Evolutionary conservation across 257 asterid species (phyloP).

Genomic region (Fraxinus quadrangulata): DNA sequence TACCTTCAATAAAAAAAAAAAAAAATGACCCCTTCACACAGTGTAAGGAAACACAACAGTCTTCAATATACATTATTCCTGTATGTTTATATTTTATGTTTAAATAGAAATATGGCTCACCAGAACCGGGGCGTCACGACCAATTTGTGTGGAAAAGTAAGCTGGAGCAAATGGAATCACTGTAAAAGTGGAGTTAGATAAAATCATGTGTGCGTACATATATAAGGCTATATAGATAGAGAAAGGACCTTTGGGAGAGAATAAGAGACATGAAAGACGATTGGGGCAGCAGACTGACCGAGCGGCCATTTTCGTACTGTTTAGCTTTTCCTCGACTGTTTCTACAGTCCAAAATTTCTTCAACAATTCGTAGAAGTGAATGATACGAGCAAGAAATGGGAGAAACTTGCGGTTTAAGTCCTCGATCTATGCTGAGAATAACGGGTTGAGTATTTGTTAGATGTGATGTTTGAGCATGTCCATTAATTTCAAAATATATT

Average conservation of each 20-base stretch:
- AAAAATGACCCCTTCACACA: background rate
- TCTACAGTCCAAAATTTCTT: background rate
- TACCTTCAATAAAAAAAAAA: constrained; percentile 46
- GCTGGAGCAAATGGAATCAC: constrained; percentile 53
- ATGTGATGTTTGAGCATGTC: no score
- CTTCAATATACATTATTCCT: background rate
- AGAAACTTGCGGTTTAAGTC: no score
- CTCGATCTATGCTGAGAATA: no score
- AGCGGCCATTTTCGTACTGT: constrained; percentile 54
- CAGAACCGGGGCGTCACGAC: constrained; percentile 68
- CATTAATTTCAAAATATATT: no score
- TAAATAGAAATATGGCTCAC: constrained; percentile 35
- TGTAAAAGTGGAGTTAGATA: constrained; percentile 32
- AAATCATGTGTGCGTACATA: background rate
- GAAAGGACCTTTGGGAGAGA: constrained; percentile 51
- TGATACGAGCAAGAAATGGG: background rate
- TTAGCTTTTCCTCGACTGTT: constrained; percentile 9
- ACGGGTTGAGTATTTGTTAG: no score
- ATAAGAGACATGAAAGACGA: constrained; percentile 36
- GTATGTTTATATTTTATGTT: background rate
- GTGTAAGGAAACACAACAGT: background rate
- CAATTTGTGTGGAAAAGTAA: constrained; percentile 62
- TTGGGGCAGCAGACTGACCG: constrained; percentile 48
- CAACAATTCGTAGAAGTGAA: background rate
- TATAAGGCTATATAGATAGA: background rate